Conservation (phyloP, 176 grass and related monocot genomes). For the Oryza australiensis region DNA sequence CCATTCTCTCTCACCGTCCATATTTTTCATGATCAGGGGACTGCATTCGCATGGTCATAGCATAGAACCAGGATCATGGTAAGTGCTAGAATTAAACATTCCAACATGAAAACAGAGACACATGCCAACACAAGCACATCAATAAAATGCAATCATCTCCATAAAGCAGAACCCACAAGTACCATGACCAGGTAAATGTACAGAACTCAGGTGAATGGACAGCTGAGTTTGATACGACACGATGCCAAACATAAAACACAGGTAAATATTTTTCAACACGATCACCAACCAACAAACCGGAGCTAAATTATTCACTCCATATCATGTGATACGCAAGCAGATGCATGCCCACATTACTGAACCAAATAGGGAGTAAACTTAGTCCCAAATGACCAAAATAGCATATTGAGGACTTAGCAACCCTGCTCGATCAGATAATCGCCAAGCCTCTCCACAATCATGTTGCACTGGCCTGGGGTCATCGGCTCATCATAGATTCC, state of each 20-base stretch:
- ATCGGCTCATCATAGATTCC: constrained; percentile 95
- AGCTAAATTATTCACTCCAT: constrained; percentile 72
- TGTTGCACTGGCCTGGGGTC: constrained; percentile 89
- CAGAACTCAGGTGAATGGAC: constrained; percentile 49
- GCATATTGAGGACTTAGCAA: constrained; percentile 43
- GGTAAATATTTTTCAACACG: constrained; percentile 38
- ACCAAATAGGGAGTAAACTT: constrained; percentile 53
- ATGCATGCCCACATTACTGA: constrained; percentile 47
- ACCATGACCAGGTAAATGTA: constrained; percentile 57
- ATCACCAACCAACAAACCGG: constrained; percentile 49
- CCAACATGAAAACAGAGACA: background rate
- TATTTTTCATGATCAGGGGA: background rate
- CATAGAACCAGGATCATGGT: background rate
- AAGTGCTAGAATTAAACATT: background rate
- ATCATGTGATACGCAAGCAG: constrained; percentile 36
- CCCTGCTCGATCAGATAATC: constrained; percentile 83
- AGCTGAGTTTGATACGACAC: constrained; percentile 48
- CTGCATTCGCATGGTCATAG: background rate
- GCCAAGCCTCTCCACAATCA: constrained; percentile 89
- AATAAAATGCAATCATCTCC: constrained; percentile 44
- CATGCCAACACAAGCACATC: background rate
- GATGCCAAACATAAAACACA: constrained; percentile 51
- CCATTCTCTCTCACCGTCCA: background rate
- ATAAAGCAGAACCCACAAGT: constrained; percentile 48
- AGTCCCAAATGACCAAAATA: constrained; percentile 57